A percentile compares a stretch with the other conserved stretches of the same genome.
Evolutionary conservation across 306 rosid species (phyloP).

Genomic region (Medicago arabica): DNA sequence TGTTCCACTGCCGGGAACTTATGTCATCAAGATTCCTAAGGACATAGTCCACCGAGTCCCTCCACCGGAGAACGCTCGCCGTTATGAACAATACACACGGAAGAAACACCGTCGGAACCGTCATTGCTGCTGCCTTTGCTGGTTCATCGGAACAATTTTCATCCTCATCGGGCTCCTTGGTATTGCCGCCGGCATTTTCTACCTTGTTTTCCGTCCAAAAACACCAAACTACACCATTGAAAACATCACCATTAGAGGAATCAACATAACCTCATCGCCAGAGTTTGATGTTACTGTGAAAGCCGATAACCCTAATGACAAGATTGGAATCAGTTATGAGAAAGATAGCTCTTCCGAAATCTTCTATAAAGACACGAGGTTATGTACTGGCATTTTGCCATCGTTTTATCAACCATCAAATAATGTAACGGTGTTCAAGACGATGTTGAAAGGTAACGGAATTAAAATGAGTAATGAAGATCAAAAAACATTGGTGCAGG

Average conservation of each 20-base stretch:
- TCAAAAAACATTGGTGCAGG: constrained; percentile 38
- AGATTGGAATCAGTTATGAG: constrained; percentile 72
- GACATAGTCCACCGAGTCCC: constrained; percentile 83
- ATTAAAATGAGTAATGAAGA: constrained; percentile 45
- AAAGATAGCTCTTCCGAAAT: constrained; percentile 56
- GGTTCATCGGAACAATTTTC: constrained; percentile 46
- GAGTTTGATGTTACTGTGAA: constrained; percentile 54
- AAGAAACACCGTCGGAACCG: constrained; percentile 40
- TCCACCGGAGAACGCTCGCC: constrained; percentile 71
- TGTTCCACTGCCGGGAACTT: constrained; percentile 63
- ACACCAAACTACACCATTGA: constrained; percentile 62
- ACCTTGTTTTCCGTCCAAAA: constrained; percentile 65
- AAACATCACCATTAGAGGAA: constrained; percentile 48
- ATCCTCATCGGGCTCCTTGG: constrained; percentile 49
- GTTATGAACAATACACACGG: constrained; percentile 51
- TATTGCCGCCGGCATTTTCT: constrained; percentile 55
- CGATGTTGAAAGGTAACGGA: constrained; percentile 54
- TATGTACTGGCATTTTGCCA: constrained; percentile 65
- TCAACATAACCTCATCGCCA: constrained; percentile 65
- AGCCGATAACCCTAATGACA: constrained; percentile 66
- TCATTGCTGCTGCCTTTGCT: constrained; percentile 56
- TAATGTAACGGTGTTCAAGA: constrained; percentile 60
- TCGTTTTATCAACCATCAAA: constrained; percentile 70
- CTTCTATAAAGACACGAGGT: constrained; percentile 45
- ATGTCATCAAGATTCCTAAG: constrained; percentile 74